phyloP scores from a whole-genome alignment of 2,329 filamentous ascomycete genomes.

The Zymoseptoria pseudotritici region DNA sequence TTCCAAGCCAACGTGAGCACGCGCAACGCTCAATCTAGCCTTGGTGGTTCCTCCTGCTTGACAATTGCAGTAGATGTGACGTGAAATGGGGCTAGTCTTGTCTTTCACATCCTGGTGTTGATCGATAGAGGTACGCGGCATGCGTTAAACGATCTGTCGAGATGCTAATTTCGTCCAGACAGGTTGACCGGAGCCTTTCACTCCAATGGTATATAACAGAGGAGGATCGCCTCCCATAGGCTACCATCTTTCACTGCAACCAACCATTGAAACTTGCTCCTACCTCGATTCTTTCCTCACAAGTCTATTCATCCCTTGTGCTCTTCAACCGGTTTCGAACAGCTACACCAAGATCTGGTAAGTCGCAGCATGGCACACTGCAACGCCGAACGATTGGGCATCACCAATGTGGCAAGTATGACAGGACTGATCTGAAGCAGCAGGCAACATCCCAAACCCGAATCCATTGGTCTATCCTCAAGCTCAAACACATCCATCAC shows the following conservation, averaged over 20 bases:
- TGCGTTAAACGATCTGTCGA: conserved; percentile 8
- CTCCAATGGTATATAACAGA: conserved; percentile 12
- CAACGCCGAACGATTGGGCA: not conserved
- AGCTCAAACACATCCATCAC: conserved; percentile 10
- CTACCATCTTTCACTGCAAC: conserved; percentile 11
- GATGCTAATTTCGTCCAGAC: conserved; percentile 16
- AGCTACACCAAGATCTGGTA: conserved; percentile 12
- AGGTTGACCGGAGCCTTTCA: conserved; percentile 4
- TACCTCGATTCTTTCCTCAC: conserved; percentile 1
- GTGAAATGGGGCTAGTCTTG: conserved; percentile 5
- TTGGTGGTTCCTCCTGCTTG: not conserved
- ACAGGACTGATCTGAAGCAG: conserved; percentile 3
- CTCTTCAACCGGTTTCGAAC: conserved; percentile 12
- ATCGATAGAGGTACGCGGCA: conserved; percentile 11
- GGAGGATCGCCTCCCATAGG: conserved; percentile 13
- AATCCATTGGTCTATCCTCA: conserved; percentile 5
- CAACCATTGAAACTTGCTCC: conserved; percentile 12
- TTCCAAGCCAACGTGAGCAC: conserved; percentile 1
- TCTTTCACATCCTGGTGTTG: conserved; percentile 8
- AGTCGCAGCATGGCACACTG: conserved; percentile 2
- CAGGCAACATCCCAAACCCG: not conserved
- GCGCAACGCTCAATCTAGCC: conserved; percentile 8
- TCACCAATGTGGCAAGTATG: conserved; percentile 4
- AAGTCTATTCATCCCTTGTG: conserved; percentile 1
- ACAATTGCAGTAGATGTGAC: conserved; percentile 8